Percentiles rank a stretch among this genome's conserved stretches.
Evolutionary conservation across 1,284 basidiomycete species (phyloP).

Genomic region (Ceratobasidium sp.): DNA sequence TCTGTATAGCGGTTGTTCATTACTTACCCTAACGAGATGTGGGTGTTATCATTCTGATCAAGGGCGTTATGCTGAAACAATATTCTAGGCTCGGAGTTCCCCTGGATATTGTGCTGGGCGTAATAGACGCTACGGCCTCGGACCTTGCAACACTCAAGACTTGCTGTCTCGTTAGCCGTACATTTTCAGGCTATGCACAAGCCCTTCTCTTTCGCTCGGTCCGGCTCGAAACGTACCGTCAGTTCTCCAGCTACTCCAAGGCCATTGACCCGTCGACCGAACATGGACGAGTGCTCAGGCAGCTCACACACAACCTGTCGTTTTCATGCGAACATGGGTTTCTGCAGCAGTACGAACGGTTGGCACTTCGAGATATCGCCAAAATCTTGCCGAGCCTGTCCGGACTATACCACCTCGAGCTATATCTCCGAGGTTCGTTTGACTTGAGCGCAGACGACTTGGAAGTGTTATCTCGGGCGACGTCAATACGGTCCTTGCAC

Average conservation of each 20-base stretch:
- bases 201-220: constrained; percentile 22
- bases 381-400: constrained; percentile 22
- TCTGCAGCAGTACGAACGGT: constrained; percentile 2
- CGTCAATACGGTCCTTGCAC: constrained; percentile 18
- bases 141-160: constrained; percentile 25
- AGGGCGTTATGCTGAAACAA: background rate
- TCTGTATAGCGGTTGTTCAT: no score
- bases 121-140: constrained; percentile 18
- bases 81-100: constrained; percentile 17
- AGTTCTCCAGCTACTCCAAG: background rate
- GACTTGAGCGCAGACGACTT: constrained; percentile 17
- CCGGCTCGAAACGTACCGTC: constrained; percentile 11
- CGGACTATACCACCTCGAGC: constrained; percentile 17
- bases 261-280: constrained; percentile 16
- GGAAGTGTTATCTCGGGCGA: constrained; percentile 2
- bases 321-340: constrained; percentile 7
- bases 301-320: constrained; percentile 17
- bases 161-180: constrained; percentile 28
- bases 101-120: constrained; percentile 6
- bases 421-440: constrained; percentile 10
- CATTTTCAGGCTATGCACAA: constrained; percentile 28
- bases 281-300: constrained; percentile 11
- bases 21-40: background rate
- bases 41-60: background rate
- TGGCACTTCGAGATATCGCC: constrained; percentile 22